A percentile compares a stretch with the other conserved stretches of the same genome.
phyloP scores from a whole-genome alignment of 441 rosid species.

The Populus hybrid region DNA sequence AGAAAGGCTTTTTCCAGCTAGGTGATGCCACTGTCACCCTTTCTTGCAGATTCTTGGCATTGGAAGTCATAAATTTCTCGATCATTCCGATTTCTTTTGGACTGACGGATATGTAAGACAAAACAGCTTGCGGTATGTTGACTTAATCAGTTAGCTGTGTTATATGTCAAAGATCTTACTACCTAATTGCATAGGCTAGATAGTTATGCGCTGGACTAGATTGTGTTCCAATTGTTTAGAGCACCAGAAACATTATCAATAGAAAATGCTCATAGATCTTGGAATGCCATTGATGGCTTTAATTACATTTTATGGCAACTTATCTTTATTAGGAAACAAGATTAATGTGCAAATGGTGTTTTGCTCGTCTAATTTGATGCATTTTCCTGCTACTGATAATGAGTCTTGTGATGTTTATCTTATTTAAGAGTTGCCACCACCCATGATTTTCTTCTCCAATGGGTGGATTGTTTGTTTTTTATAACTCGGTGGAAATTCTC shows the following conservation, averaged over 20 bases:
- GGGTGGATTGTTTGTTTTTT: background rate
- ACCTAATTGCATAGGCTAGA: slow-evolving; percentile 14
- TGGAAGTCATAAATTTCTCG: slow-evolving; percentile 23
- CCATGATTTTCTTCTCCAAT: background rate
- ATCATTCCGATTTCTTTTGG: slow-evolving; percentile 24
- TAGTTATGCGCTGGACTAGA: slow-evolving; percentile 14
- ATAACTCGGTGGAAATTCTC: background rate
- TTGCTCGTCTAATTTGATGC: background rate
- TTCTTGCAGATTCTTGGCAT: slow-evolving; percentile 36
- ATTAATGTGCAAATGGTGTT: background rate
- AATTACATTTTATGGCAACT: slow-evolving; percentile 7
- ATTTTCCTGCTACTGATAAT: background rate
- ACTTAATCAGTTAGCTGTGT: slow-evolving; percentile 21
- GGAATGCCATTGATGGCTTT: slow-evolving; percentile 3
- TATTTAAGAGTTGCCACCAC: background rate
- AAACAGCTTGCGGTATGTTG: slow-evolving; percentile 29
- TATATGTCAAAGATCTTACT: slow-evolving; percentile 11
- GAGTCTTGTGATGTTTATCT: background rate
- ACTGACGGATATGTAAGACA: slow-evolving; percentile 20
- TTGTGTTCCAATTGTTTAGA: slow-evolving; percentile 10
- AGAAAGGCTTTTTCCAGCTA: slow-evolving; percentile 26
- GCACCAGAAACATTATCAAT: background rate
- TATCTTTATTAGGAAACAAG: background rate
- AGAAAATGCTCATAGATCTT: slow-evolving; percentile 8
- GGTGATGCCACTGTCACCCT: slow-evolving; percentile 22